Conservation (phyloP, 106 monocot species). For the Iris macrosiphon region DNA sequence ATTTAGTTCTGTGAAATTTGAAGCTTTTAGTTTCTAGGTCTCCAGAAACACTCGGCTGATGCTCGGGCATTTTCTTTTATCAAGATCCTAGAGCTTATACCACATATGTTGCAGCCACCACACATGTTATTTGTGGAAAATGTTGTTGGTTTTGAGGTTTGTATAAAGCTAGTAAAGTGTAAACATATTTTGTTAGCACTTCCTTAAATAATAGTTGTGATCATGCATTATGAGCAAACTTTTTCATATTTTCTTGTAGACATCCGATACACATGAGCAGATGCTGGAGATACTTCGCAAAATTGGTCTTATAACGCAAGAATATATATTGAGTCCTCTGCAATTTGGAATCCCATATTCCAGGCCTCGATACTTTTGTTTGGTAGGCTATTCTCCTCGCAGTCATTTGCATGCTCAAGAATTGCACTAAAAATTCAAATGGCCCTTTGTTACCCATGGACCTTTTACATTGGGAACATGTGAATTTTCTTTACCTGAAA, state of each 20-base stretch:
- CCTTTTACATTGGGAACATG: too few relatives aligned
- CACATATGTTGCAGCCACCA: conserved; percentile 64
- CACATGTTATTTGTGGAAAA: conserved; percentile 85
- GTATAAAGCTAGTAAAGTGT: background rate
- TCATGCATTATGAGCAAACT: background rate
- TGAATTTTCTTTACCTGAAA: too few relatives aligned
- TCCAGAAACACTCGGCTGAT: conserved; percentile 92
- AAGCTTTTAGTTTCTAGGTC: conserved; percentile 43
- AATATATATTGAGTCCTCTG: conserved; percentile 82
- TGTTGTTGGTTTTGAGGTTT: conserved; percentile 96
- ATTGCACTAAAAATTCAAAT: background rate
- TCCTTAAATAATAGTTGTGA: background rate
- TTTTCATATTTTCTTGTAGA: conserved; percentile 35
- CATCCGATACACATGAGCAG: conserved; percentile 75
- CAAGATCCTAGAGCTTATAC: conserved; percentile 68
- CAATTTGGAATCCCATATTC: conserved; percentile 96
- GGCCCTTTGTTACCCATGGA: too few relatives aligned
- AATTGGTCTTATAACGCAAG: conserved; percentile 64
- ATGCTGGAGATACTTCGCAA: conserved; percentile 50
- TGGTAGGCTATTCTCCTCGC: conserved; percentile 35
- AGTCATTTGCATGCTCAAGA: background rate
- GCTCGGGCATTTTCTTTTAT: conserved; percentile 87
- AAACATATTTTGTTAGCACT: background rate
- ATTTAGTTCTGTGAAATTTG: background rate
- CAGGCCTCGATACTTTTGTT: conserved; percentile 90